Evolutionary conservation across 768 basidiomycete species (phyloP).

Genomic region (Leccinum rimulosum): DNA sequence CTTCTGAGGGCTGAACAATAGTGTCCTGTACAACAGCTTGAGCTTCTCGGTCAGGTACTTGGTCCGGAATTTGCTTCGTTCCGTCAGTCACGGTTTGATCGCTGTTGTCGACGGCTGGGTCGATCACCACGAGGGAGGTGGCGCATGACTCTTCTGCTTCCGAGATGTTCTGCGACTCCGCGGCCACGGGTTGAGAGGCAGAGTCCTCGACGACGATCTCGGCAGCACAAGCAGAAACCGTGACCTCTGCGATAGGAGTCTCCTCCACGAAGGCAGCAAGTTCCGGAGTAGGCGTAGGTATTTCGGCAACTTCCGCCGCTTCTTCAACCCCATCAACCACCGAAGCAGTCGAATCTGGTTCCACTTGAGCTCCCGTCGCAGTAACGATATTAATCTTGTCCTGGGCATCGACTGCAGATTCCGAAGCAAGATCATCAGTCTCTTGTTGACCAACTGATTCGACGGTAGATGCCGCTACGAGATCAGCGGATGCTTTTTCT

Average conservation of each 20-base stretch:
- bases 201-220: background rate
- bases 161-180: slow-evolving; percentile 5
- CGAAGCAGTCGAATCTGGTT: background rate
- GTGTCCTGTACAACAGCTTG: background rate
- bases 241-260: slow-evolving; percentile 12
- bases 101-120: background rate
- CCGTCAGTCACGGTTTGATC: background rate
- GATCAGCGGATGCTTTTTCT: slow-evolving; percentile 7
- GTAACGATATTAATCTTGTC: slow-evolving; percentile 1
- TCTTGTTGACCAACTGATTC: slow-evolving; percentile 1
- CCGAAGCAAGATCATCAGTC: slow-evolving; percentile 4
- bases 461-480: slow-evolving; percentile 6
- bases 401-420: background rate
- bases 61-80: slow-evolving; percentile 8
- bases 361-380: slow-evolving; percentile 16
- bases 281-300: slow-evolving; percentile 15
- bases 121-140: background rate
- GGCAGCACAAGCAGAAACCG: background rate
- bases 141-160: background rate
- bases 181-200: background rate
- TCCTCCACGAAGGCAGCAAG: slow-evolving; percentile 13
- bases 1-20: background rate
- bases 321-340: slow-evolving; percentile 9
- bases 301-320: slow-evolving; percentile 11
- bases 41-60: slow-evolving; percentile 2